Percentiles rank a stretch among this genome's conserved stretches.
phyloP scores from a whole-genome alignment of 2,329 filamentous ascomycete genomes.

The Cadophora malorum region DNA sequence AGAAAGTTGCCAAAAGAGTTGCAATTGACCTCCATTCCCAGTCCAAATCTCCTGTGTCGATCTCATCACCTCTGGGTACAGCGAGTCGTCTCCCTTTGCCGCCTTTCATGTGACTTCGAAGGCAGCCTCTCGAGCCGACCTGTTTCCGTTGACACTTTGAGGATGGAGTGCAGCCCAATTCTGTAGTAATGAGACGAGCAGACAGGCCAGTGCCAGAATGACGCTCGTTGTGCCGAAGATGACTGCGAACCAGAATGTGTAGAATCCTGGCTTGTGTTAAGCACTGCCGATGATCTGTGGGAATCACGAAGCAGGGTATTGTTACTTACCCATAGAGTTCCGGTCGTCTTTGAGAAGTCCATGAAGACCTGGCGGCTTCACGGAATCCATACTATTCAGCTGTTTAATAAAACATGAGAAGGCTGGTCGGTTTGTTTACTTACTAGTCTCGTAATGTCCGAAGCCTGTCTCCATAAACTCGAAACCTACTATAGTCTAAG shows the following conservation, averaged over 20 bases:
- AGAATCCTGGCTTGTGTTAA: background rate
- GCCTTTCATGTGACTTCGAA: background rate
- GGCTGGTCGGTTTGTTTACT: too few relatives aligned
- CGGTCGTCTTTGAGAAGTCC: background rate
- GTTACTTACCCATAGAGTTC: background rate
- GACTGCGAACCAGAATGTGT: constrained; percentile 4
- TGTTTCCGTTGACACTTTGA: background rate
- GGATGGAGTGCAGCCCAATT: constrained; percentile 6
- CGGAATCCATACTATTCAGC: background rate
- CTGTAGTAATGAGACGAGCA: constrained; percentile 1
- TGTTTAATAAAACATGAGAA: too few relatives aligned
- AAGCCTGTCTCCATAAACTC: too few relatives aligned
- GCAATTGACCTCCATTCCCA: background rate
- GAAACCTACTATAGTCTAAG: too few relatives aligned
- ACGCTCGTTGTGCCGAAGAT: background rate
- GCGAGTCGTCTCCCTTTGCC: background rate
- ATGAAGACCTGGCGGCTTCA: background rate
- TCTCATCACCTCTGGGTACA: background rate
- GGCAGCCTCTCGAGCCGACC: background rate
- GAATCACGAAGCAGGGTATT: background rate
- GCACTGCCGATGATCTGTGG: too few relatives aligned
- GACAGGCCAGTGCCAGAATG: constrained; percentile 1
- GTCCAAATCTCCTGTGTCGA: background rate
- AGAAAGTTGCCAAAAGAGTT: background rate
- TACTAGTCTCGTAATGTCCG: too few relatives aligned